Conservation (phyloP, 2,329 filamentous ascomycete genomes). For the Paecilomyces fulvus region DNA sequence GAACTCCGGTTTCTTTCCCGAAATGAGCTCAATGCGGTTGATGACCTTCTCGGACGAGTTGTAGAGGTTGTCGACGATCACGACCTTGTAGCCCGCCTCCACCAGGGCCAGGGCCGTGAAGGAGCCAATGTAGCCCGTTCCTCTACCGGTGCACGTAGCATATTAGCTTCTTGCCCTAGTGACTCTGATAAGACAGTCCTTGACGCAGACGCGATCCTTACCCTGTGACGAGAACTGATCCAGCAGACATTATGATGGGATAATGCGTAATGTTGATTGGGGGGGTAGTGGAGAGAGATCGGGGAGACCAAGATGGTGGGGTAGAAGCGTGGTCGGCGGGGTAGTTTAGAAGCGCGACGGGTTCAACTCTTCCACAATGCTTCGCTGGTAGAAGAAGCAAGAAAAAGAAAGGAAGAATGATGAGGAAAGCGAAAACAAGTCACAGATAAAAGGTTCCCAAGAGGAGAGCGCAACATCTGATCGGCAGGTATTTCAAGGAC, state of each 20-base stretch:
- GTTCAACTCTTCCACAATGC: not conserved
- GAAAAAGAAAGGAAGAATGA: not conserved
- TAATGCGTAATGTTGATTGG: not conserved
- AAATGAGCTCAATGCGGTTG: constrained; percentile 91
- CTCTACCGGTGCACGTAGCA: constrained; percentile 47
- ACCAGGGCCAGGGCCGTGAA: constrained; percentile 91
- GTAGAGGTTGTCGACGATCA: constrained; percentile 94
- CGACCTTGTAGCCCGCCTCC: constrained; percentile 88
- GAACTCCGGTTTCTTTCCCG: constrained; percentile 77
- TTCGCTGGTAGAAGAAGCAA: not conserved
- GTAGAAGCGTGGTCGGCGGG: constrained; percentile 1
- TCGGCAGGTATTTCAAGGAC: not conserved
- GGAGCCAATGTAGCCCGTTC: constrained; percentile 97
- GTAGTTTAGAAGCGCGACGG: not conserved
- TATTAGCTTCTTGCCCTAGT: not conserved
- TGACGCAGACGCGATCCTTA: constrained; percentile 44
- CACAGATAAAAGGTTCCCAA: not conserved
- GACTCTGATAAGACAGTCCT: not conserved
- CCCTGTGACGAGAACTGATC: constrained; percentile 89
- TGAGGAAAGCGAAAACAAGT: not conserved
- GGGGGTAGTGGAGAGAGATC: not conserved
- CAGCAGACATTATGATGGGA: constrained; percentile 57
- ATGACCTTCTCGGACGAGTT: constrained; percentile 89
- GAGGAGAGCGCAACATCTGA: not conserved
- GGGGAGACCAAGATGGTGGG: constrained; percentile 1